A percentile compares a stretch with the other conserved stretches of the same genome.
Conservation (phyloP, 345 rosid species). For the Citrus reticulata region DNA sequence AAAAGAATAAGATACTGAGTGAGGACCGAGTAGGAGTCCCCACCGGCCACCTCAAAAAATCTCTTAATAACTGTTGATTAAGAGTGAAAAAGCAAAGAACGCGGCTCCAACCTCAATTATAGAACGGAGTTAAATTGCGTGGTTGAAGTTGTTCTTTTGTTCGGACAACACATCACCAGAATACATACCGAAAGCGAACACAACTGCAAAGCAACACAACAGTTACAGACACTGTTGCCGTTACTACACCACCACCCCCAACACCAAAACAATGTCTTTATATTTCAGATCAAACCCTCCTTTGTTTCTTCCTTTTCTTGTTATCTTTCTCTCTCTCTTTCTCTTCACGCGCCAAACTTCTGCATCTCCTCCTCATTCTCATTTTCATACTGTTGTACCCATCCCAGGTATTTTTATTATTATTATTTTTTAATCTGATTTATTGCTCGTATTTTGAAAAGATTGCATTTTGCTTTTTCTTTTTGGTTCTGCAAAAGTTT, state of each 20-base stretch:
- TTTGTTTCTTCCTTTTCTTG: conserved; percentile 11
- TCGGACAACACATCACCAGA: too few species aligned
- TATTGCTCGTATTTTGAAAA: not conserved
- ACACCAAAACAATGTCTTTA: conserved; percentile 11
- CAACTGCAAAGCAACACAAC: too few species aligned
- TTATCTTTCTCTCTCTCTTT: conserved; percentile 23
- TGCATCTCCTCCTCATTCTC: conserved; percentile 9
- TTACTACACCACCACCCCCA: too few species aligned
- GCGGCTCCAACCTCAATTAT: too few species aligned
- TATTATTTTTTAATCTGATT: not conserved
- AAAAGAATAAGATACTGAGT: too few species aligned
- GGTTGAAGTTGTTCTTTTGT: too few species aligned
- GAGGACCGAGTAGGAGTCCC: too few species aligned
- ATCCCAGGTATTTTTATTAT: conserved; percentile 21
- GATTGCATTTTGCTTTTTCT: not conserved
- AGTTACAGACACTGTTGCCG: not conserved
- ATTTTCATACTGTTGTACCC: not conserved
- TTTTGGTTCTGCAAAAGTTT: not conserved
- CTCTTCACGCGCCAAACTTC: conserved; percentile 16
- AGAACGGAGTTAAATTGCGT: too few species aligned
- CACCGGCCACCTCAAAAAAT: too few species aligned
- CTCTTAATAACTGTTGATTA: too few species aligned
- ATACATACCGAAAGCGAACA: too few species aligned
- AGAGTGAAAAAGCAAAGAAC: too few species aligned
- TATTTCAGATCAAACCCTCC: conserved; percentile 31